phyloP scores from a whole-genome alignment of 805 yeast species.

The Candida tibetensis region DNA sequence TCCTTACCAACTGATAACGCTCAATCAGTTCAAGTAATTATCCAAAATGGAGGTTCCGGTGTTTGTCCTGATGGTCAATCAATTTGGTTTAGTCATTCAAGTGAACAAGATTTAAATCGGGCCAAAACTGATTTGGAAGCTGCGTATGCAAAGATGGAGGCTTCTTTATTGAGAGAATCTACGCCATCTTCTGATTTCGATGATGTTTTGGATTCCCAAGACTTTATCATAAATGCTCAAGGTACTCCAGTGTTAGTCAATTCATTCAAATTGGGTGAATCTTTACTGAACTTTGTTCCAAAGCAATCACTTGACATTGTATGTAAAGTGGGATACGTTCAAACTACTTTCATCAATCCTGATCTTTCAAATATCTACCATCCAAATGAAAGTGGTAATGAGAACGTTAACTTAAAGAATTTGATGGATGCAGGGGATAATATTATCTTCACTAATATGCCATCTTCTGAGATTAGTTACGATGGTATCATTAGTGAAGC shows the following conservation, averaged over 20 bases:
- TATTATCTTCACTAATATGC: slow-evolving; percentile 52
- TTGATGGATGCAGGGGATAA: slow-evolving; percentile 18
- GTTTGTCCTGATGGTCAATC: slow-evolving; percentile 84
- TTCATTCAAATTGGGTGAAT: slow-evolving; percentile 82
- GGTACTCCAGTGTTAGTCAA: slow-evolving; percentile 68
- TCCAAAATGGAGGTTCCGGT: slow-evolving; percentile 85
- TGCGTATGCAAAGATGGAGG: slow-evolving; percentile 78
- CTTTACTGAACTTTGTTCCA: slow-evolving; percentile 81
- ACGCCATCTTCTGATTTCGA: slow-evolving; percentile 50
- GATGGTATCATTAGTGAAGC: slow-evolving; percentile 89
- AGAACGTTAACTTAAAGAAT: slow-evolving; percentile 15
- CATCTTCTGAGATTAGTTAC: slow-evolving; percentile 82
- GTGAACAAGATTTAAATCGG: slow-evolving; percentile 58
- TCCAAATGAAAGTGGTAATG: slow-evolving; percentile 18
- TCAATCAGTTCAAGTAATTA: slow-evolving; percentile 79
- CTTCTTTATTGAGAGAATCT: slow-evolving; percentile 76
- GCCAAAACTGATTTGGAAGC: slow-evolving; percentile 77
- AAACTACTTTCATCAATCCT: slow-evolving; percentile 35
- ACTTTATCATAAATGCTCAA: slow-evolving; percentile 28
- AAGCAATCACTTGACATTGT: slow-evolving; percentile 55
- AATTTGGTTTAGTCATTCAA: slow-evolving; percentile 85
- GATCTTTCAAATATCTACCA: slow-evolving; percentile 38
- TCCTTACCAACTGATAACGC: slow-evolving; percentile 65
- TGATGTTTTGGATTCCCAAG: slow-evolving; percentile 31
- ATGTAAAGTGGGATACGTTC: slow-evolving; percentile 40